Percentiles rank a stretch among this genome's conserved stretches.
phyloP scores from a whole-genome alignment of 495 filamentous ascomycete species.

The Aspergillus bertholletiae region DNA sequence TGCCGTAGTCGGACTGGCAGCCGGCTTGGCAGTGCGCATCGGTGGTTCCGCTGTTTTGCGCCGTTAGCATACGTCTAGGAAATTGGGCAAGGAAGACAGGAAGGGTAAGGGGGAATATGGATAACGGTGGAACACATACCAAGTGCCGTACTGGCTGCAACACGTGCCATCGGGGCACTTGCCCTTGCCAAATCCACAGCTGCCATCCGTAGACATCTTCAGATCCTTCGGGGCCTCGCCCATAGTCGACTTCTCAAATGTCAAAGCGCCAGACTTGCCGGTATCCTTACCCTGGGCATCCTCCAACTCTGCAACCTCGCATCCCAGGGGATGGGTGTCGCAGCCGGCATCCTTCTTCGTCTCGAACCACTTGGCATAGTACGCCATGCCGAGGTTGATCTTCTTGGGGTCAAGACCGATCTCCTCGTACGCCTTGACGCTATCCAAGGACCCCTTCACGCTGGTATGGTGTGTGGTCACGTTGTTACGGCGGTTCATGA shows the following conservation, averaged over 20 bases:
- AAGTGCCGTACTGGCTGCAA: slow-evolving; percentile 37
- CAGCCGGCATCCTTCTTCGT: slow-evolving; percentile 49
- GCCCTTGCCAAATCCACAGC: slow-evolving; percentile 26
- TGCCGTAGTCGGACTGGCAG: slow-evolving; percentile 41
- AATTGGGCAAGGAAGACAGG: not conserved
- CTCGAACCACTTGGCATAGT: slow-evolving; percentile 71
- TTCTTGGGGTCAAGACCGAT: slow-evolving; percentile 54
- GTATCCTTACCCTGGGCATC: slow-evolving; percentile 62
- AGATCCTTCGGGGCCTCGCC: slow-evolving; percentile 43
- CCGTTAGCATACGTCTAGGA: not conserved
- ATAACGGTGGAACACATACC: no score
- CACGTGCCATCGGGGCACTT: slow-evolving; percentile 34
- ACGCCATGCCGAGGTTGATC: slow-evolving; percentile 71
- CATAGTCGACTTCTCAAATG: slow-evolving; percentile 48
- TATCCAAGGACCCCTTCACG: slow-evolving; percentile 49
- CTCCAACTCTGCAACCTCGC: slow-evolving; percentile 59
- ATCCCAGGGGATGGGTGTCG: slow-evolving; percentile 52
- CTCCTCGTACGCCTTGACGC: slow-evolving; percentile 57
- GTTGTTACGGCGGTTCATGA: slow-evolving; percentile 72
- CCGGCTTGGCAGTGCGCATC: slow-evolving; percentile 35
- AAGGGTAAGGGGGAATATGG: no score
- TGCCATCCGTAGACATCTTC: slow-evolving; percentile 39
- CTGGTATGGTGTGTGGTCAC: slow-evolving; percentile 66
- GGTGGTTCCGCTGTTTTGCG: slow-evolving; percentile 18
- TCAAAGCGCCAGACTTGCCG: slow-evolving; percentile 58